Conservation (phyloP, 2,329 filamentous ascomycete genomes). For the Penicillium sp. region DNA sequence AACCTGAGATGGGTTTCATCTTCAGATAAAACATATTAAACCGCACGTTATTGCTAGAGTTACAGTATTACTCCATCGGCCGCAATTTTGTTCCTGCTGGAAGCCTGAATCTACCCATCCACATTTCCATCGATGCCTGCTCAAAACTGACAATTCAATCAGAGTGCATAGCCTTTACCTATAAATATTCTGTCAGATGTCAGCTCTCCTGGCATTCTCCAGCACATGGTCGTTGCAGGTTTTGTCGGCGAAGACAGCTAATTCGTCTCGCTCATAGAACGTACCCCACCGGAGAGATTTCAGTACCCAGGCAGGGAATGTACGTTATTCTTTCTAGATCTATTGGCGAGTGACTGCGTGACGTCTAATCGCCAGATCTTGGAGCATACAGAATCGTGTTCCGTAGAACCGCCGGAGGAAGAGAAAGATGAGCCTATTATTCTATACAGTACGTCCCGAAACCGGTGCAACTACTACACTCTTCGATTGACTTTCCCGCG, state of each 20-base stretch:
- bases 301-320: no score
- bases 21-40: no score
- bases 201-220: not conserved
- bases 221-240: not conserved
- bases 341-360: slow-evolving; percentile 2
- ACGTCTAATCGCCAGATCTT: not conserved
- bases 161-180: not conserved
- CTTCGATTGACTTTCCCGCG: no score
- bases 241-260: not conserved
- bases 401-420: slow-evolving; percentile 1
- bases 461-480: no score
- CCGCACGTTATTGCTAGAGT: no score
- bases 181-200: not conserved
- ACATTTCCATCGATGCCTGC: not conserved
- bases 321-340: not conserved
- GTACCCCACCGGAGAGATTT: no score
- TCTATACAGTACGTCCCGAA: no score
- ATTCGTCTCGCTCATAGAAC: not conserved
- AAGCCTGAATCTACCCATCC: no score
- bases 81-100: no score
- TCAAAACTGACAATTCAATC: not conserved
- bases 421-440: slow-evolving; percentile 5
- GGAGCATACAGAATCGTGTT: slow-evolving; percentile 2
- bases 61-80: no score
- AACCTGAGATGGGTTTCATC: no score